phyloP scores from a whole-genome alignment of 768 basidiomycete species.

The Leccinellum albellum region DNA sequence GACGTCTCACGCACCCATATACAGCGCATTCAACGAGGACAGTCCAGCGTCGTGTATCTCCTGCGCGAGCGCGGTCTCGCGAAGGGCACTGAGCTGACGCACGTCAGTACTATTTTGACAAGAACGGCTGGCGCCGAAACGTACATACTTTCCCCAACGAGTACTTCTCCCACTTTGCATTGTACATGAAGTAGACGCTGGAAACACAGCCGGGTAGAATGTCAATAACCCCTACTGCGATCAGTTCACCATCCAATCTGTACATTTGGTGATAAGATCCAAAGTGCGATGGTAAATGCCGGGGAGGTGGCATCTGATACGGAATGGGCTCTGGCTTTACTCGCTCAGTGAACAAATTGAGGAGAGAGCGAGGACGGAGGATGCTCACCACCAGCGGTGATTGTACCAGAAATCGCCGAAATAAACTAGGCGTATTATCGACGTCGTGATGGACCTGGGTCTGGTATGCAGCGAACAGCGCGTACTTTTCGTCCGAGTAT shows the following conservation, averaged over 20 bases:
- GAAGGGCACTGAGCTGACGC: slow-evolving; percentile 73
- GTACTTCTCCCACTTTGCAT: slow-evolving; percentile 60
- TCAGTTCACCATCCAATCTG: slow-evolving; percentile 71
- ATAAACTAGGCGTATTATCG: slow-evolving; percentile 47
- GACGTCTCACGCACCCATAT: slow-evolving; percentile 66
- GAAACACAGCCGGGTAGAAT: slow-evolving; percentile 85
- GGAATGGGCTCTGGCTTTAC: slow-evolving; percentile 56
- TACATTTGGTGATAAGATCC: slow-evolving; percentile 95
- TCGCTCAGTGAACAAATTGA: not conserved
- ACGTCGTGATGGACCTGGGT: slow-evolving; percentile 69
- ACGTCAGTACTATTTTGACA: not conserved
- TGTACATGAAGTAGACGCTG: slow-evolving; percentile 87
- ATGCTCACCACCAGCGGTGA: slow-evolving; percentile 65
- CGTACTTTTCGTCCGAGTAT: slow-evolving; percentile 77
- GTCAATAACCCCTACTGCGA: slow-evolving; percentile 87
- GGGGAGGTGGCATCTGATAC: slow-evolving; percentile 46
- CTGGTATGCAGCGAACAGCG: slow-evolving; percentile 77
- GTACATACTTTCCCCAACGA: slow-evolving; percentile 71
- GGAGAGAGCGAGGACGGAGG: not conserved
- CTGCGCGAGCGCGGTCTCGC: slow-evolving; percentile 69
- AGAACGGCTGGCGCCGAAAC: not conserved
- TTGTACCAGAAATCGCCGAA: slow-evolving; percentile 74
- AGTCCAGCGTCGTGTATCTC: slow-evolving; percentile 75
- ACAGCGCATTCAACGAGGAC: slow-evolving; percentile 60
- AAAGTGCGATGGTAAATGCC: slow-evolving; percentile 68